Percentiles rank a stretch among this genome's conserved stretches.
phyloP scores from a whole-genome alignment of 2,329 filamentous ascomycete species.

The Ceratocystis ficicola region DNA sequence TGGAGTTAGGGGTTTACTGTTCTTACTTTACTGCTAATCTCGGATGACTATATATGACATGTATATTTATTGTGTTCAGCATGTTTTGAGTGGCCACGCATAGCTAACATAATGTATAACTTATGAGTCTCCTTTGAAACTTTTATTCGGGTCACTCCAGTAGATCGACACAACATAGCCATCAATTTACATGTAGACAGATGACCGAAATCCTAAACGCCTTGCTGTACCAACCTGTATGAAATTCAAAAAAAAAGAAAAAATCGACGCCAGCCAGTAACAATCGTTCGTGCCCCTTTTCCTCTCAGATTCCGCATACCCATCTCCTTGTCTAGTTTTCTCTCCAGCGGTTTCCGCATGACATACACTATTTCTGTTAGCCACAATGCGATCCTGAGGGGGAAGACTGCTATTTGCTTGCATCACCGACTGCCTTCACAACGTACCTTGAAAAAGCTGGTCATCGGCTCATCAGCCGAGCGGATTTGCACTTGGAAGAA shows the following conservation, averaged over 20 bases:
- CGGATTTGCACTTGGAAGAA: constrained; percentile 97
- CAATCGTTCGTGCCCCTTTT: neutral
- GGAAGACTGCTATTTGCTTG: constrained; percentile 18
- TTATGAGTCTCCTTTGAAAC: no score
- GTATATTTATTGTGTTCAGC: neutral
- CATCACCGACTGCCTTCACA: constrained; percentile 18
- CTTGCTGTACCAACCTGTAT: constrained; percentile 1
- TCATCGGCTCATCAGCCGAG: constrained; percentile 97
- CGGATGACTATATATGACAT: neutral
- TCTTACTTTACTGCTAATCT: neutral
- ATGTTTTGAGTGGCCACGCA: neutral
- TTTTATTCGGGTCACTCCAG: neutral
- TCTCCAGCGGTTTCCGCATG: constrained; percentile 53
- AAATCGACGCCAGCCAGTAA: neutral
- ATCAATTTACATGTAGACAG: neutral
- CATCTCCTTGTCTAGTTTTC: constrained; percentile 41
- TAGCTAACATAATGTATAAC: neutral
- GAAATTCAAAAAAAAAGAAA: neutral
- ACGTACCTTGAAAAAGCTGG: constrained; percentile 78
- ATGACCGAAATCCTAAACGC: constrained; percentile 7
- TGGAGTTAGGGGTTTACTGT: neutral
- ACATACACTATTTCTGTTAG: constrained; percentile 46
- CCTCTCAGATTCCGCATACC: neutral
- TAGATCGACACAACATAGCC: neutral
- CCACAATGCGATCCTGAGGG: neutral